Conservation (phyloP, 805 yeast genomes). For the Saturnispora besseyi region DNA sequence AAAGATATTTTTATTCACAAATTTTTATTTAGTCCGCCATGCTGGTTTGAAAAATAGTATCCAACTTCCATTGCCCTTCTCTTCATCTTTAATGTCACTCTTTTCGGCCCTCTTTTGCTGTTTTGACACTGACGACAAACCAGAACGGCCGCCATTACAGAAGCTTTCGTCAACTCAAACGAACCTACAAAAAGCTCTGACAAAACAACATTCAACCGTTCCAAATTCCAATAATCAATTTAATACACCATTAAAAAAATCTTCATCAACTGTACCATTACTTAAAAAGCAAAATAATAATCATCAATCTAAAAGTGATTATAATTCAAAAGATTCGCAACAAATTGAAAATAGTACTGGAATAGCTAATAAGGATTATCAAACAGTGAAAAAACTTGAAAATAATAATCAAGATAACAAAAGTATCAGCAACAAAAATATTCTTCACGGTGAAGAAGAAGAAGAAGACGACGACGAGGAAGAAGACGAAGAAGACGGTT, state of each 20-base stretch:
- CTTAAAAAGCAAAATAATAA: background rate
- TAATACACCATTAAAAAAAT: background rate
- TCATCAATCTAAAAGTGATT: background rate
- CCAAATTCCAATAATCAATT: conserved; percentile 1
- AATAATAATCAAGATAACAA: background rate
- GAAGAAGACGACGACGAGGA: background rate
- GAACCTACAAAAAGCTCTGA: conserved; percentile 28
- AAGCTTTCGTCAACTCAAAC: conserved; percentile 26
- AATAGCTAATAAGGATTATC: background rate
- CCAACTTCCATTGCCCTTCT: background rate
- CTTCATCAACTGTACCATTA: background rate
- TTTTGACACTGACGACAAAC: conserved; percentile 26
- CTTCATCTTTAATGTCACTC: conserved; percentile 24
- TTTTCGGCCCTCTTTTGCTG: conserved; percentile 29
- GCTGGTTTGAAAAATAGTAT: background rate
- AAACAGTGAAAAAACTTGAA: background rate
- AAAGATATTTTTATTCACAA: background rate
- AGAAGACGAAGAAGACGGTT: background rate
- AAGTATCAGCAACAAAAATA: background rate
- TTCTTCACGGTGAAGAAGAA: background rate
- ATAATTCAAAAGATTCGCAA: too few relatives aligned
- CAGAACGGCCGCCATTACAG: conserved; percentile 21
- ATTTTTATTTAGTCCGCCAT: background rate
- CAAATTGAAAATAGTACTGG: too few relatives aligned
- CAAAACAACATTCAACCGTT: conserved; percentile 16